Conservation (phyloP, 2,329 filamentous ascomycete genomes). For the Biscogniauxia marginata region DNA sequence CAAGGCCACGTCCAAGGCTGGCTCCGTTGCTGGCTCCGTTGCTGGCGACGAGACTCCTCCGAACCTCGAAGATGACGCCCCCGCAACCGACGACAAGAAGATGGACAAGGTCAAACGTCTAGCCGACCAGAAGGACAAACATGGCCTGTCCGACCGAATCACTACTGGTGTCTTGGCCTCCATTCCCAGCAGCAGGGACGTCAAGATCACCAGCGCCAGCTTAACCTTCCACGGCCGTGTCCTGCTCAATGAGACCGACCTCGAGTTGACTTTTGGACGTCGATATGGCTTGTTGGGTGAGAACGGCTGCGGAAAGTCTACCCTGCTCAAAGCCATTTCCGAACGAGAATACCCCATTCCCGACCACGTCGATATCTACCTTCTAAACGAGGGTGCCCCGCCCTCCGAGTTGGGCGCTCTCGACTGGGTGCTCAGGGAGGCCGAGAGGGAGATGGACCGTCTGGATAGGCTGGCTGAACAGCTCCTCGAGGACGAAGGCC, state of each 20-base stretch:
- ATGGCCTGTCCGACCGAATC: slow-evolving; percentile 94
- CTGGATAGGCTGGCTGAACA: slow-evolving; percentile 87
- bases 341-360: slow-evolving; percentile 94
- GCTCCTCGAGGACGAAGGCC: slow-evolving; percentile 87
- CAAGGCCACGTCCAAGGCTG: slow-evolving; percentile 62
- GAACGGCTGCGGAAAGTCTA: slow-evolving; percentile 99
- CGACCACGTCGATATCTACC: slow-evolving; percentile 95
- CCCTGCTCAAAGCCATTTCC: slow-evolving; percentile 92
- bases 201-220: slow-evolving; percentile 92
- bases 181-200: slow-evolving; percentile 79
- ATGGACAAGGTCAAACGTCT: slow-evolving; percentile 82
- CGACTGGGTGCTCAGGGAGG: slow-evolving; percentile 96
- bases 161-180: slow-evolving; percentile 96
- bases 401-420: slow-evolving; percentile 85
- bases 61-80: slow-evolving; percentile 67
- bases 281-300: slow-evolving; percentile 94
- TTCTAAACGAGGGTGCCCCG: slow-evolving; percentile 94
- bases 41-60: slow-evolving; percentile 66
- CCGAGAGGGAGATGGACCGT: slow-evolving; percentile 86
- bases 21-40: slow-evolving; percentile 63
- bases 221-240: slow-evolving; percentile 98
- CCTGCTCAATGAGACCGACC: slow-evolving; percentile 86
- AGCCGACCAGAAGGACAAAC: slow-evolving; percentile 89
- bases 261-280: slow-evolving; percentile 90
- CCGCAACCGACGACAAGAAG: slow-evolving; percentile 70